Evolutionary conservation across 805 yeast species (phyloP), one percentile per base, ranked within the genome.

Genomic region (Millerozyma miso): DNA sequence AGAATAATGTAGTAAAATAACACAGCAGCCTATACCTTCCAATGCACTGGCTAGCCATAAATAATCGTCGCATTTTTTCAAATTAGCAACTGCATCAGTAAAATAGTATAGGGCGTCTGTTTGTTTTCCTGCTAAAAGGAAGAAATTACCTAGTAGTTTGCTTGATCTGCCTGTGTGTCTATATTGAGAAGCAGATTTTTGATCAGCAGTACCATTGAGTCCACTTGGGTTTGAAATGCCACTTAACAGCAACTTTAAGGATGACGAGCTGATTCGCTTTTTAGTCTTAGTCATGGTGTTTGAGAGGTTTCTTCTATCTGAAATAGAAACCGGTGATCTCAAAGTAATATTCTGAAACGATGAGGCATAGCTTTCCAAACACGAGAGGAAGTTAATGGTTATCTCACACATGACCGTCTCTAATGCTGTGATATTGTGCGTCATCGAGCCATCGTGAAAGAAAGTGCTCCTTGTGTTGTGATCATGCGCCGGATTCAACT

Each of bases 1-100:
- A 13, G 83, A 59, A 51, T 71, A 80, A 10, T 83, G 72, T 38
- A 87, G 66, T 41, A 89, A 60, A 4, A 84, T 59, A 33, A 84
- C 59, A 45, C 86, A 77, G 1, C 87, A 79, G 0, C 84, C 85
- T 8, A 89, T 65, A 0, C 90, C 88, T 52, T 89, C 97, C n/a
- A 91, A 58, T 0, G 96, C 80, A 20, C 91, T 83, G 0, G 84
- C 98, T 12, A 88, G 71, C 98, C 98, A 93, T 6, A 93, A 65
- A 53, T 77, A 76, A 58, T 93, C 99, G 39, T 80, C 80, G 2
- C 82, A 70, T 10, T 77, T 70, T 46, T 79, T 80, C 41, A 88
- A 63, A 18, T 75, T 64, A 2, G 67, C 54, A 1, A 84, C 72
- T 0, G 97, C 82, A 33, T 89, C 96, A n/a, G 82, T 76, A 52